phyloP scores from a whole-genome alignment of 768 basidiomycete species.

The Crucibulum laeve region DNA sequence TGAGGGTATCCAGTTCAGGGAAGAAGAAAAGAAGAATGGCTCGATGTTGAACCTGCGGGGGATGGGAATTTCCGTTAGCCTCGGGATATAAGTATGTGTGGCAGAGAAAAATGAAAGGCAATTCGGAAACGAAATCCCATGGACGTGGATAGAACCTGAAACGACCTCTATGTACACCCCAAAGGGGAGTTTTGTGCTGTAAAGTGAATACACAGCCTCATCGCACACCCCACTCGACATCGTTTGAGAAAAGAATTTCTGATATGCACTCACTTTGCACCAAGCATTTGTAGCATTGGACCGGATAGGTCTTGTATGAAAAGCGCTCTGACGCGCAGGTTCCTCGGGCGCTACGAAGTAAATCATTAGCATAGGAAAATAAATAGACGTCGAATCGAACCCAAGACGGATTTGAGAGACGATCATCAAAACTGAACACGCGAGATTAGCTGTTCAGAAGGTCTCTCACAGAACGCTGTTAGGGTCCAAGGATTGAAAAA shows the following conservation, averaged over 20 bases:
- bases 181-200: too few relatives aligned
- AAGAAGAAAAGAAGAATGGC: constrained; percentile 66
- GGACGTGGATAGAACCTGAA: too few relatives aligned
- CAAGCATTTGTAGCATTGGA: constrained; percentile 56
- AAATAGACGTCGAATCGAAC: too few relatives aligned
- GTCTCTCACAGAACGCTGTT: too few relatives aligned
- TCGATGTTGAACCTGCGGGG: constrained; percentile 47
- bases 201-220: constrained; percentile 45
- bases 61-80: neutral
- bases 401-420: too few relatives aligned
- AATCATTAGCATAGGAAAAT: too few relatives aligned
- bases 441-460: too few relatives aligned
- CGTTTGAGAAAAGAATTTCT: neutral
- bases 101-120: constrained; percentile 50
- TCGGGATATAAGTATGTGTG: neutral
- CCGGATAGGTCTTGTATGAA: constrained; percentile 52
- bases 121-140: too few relatives aligned
- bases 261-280: constrained; percentile 36
- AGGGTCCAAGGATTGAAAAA: neutral
- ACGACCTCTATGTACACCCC: too few relatives aligned
- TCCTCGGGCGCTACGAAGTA: constrained; percentile 14
- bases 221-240: too few relatives aligned
- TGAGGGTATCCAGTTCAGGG: constrained; percentile 64
- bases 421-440: too few relatives aligned
- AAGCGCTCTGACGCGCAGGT: constrained; percentile 41